A percentile compares a stretch with the other conserved stretches of the same genome.
These are phyloP conservation scores for Trichoderma semiorbis DNA, from an alignment of 2,329 filamentous ascomycete species.

Conservation along the genomic window DNA sequence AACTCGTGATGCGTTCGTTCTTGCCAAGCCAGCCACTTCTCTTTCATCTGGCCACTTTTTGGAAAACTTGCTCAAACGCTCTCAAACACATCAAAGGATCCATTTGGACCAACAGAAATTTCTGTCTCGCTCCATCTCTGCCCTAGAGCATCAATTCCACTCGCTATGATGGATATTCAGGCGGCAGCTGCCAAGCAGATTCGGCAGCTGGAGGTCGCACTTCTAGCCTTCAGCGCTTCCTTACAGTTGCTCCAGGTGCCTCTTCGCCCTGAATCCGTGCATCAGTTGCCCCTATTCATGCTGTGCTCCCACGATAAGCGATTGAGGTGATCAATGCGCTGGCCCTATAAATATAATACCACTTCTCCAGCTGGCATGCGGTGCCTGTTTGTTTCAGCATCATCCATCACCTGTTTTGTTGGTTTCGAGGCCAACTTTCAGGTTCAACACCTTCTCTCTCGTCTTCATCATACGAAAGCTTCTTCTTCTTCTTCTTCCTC, in stretches of 20 bases:
- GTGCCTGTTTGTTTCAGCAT: not conserved
- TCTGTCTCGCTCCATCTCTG: not conserved
- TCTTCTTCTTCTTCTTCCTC: not conserved
- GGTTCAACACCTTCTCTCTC: not conserved
- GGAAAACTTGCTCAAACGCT: constrained; percentile 23
- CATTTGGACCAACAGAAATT: not conserved
- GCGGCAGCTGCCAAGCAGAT: not conserved
- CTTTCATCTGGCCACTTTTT: not conserved
- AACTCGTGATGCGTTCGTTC: not conserved
- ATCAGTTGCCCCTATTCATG: not conserved
- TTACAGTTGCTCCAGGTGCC: not conserved
- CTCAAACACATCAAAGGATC: constrained; percentile 7
- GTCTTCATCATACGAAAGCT: not conserved
- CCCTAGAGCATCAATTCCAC: not conserved
- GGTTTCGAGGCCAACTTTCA: not conserved
- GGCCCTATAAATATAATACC: not conserved
- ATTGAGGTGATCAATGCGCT: not conserved
- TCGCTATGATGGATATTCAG: not conserved
- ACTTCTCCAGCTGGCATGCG: not conserved
- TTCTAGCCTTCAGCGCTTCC: not conserved
- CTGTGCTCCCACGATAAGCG: constrained; percentile 1
- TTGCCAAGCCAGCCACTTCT: not conserved
- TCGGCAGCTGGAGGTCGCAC: not conserved
- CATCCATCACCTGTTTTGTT: not conserved
- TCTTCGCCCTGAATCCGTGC: not conserved